Conservation (phyloP, 495 filamentous ascomycete genomes). For the Talaromyces stipitatus region DNA sequence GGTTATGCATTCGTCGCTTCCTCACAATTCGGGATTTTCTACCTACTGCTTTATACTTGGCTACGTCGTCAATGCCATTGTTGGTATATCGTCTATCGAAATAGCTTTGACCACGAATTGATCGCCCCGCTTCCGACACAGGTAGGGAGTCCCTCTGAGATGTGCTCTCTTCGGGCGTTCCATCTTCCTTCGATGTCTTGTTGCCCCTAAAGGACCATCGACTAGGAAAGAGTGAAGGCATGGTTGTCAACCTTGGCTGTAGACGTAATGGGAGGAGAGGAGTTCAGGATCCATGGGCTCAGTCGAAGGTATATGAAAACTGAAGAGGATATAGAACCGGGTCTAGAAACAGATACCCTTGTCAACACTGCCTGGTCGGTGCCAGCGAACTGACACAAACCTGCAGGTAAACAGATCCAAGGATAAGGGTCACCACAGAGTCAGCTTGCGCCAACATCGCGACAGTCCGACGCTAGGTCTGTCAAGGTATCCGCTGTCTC, state of each 20-base stretch:
- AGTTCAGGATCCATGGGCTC: background rate
- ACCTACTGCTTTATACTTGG: slow-evolving; percentile 6
- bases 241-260: background rate
- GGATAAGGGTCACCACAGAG: background rate
- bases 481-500: background rate
- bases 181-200: background rate
- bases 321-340: background rate
- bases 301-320: background rate
- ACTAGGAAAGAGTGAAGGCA: slow-evolving; percentile 1
- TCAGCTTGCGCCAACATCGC: background rate
- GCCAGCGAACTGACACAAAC: background rate
- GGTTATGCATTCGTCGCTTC: background rate
- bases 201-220: slow-evolving; percentile 1
- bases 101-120: slow-evolving; percentile 2
- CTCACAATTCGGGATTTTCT: background rate
- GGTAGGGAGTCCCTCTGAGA: slow-evolving; percentile 4
- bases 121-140: background rate
- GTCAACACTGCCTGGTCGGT: background rate
- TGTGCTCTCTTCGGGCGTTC: background rate
- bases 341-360: background rate
- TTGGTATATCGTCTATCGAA: background rate
- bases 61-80: slow-evolving; percentile 7
- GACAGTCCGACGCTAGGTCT: background rate
- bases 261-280: background rate
- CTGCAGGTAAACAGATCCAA: background rate